A percentile compares a stretch with the other conserved stretches of the same genome.
Conservation (phyloP, 176 grass and related monocot genomes). For the Zizania latifolia region DNA sequence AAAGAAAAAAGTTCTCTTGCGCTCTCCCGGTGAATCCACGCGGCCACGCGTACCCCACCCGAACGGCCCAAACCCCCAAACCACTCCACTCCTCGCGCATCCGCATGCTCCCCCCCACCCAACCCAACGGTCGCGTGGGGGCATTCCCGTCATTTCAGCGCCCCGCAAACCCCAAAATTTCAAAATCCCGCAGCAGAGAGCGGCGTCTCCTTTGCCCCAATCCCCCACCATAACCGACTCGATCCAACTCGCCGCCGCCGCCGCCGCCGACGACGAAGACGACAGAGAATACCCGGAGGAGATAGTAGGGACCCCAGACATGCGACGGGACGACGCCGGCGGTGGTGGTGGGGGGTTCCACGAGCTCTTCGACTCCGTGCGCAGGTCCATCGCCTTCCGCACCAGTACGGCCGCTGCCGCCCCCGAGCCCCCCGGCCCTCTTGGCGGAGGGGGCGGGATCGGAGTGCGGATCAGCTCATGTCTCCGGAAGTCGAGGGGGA, state of each 20-base stretch:
- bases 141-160: conserved; percentile 32
- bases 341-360: conserved; percentile 48
- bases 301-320: conserved; percentile 5
- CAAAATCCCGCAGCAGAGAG: conserved; percentile 47
- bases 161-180: conserved; percentile 30
- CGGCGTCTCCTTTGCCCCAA: conserved; percentile 12
- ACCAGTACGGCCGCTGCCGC: conserved; percentile 30
- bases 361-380: conserved; percentile 86
- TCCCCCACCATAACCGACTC: conserved; percentile 31
- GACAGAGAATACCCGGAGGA: conserved; percentile 2
- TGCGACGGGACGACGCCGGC: conserved; percentile 52
- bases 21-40: conserved; percentile 17
- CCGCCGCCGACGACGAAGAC: neutral
- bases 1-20: neutral
- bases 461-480: conserved; percentile 60
- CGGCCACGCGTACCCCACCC: conserved; percentile 4
- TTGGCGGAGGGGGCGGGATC: conserved; percentile 31
- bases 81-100: conserved; percentile 20
- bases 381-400: conserved; percentile 68
- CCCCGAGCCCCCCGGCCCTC: conserved; percentile 21
- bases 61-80: conserved; percentile 4
- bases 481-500: conserved; percentile 76
- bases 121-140: conserved; percentile 69
- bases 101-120: neutral
- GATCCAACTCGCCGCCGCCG: neutral